Evolutionary conservation across 768 basidiomycete genomes (phyloP), one percentile per base, ranked within the genome.

Genomic region (Psilocybe cubensis): DNA sequence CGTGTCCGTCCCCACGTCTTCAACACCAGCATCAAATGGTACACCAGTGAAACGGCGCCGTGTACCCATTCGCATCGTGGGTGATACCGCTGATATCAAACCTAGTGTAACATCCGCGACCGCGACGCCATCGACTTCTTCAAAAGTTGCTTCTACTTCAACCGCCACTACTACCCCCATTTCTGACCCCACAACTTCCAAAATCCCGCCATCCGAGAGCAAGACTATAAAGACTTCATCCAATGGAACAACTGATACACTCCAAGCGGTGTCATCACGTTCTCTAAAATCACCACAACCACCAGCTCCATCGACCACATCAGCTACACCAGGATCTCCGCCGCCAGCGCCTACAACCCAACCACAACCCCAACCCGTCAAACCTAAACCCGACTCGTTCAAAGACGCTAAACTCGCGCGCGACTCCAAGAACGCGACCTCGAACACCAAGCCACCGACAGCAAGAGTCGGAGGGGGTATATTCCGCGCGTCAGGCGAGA

Each of bases 381-480:
- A 54, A 44, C 21, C 35, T 24, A 48, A 56, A 56, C 33, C 40
- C 42, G 54, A 47, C 20, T 78, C 83, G 2, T 89, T 89, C 70
- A 71, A 76, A 58, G 82, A 86, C 24, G 86, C 82, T 4, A 88
- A 86, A 64, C 75, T 81, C 52, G 76, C 76, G 0, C 82, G 88
- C 24, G 80, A 84, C 42, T 71, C 70, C 11, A 80, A 75, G 53
- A 38, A 9, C 35, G 8, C 35, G 14, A 12, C 5, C 8, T 1
- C 35, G 10, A 38, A 38, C 11, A n/a, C n/a, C 8, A 33, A 9
- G 31, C 31, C 9, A 31, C 1, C 31, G 31, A 72, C 63, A 17
- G 76, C 74, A 53, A 77, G 77, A 38, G 80, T 85, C 3, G 85
- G 88, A 0, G 91, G 89, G 7, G 91, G 90, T 0, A 88, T 93